Evolutionary conservation across 1,284 basidiomycete genomes (phyloP), one percentile per base, ranked within the genome.

Genomic region (Stygiomarasmius scandens): DNA sequence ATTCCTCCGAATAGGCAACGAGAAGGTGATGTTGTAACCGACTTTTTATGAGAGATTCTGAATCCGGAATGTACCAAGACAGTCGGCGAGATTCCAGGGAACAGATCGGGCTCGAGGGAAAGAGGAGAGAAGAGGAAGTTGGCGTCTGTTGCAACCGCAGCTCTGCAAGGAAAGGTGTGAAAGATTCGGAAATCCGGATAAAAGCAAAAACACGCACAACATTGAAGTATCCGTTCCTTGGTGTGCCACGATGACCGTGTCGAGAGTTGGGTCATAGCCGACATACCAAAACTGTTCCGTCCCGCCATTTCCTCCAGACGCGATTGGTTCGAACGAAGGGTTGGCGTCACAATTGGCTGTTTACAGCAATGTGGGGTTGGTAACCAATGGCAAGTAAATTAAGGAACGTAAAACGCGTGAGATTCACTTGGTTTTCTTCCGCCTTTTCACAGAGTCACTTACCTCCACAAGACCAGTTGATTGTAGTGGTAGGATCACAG

Each of bases 231-330:
- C 55, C 34, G 55, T 56, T 52, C 55, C 49, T 23, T 52, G 55
- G 50, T 52, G 55, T 2, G 55, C 50, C 27, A 56, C 49, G 23
- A 56, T 52, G 9, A 56, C 55, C 8, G 38, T 46, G 12, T 69
- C 54, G 27, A 74, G 63, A 2, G 61, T 53, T 1, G 69, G 66
- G 49, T 77, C 74, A 58, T 68, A 77, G 2, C 73, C 72, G 29
- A 74, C 70, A 61, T 68, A 73, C 71, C 75, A 80, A 54, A 70
- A 84, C 64, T 87, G 86, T 1, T 76, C 67, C 6, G 45, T 50
- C n/a, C 64, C 59, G 0, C 85, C 85, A 62, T 89, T 78, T 1
- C 86, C 87, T 34, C 87, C 87, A 0, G 83, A 76, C 9, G 85
- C 86, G 2, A 83, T 69, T 0, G 84, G 81, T 24, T 77, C 49